Base-by-base conservation (phyloP, 2,329 filamentous ascomycete genomes). In the Diaporthe sp. region DNA sequence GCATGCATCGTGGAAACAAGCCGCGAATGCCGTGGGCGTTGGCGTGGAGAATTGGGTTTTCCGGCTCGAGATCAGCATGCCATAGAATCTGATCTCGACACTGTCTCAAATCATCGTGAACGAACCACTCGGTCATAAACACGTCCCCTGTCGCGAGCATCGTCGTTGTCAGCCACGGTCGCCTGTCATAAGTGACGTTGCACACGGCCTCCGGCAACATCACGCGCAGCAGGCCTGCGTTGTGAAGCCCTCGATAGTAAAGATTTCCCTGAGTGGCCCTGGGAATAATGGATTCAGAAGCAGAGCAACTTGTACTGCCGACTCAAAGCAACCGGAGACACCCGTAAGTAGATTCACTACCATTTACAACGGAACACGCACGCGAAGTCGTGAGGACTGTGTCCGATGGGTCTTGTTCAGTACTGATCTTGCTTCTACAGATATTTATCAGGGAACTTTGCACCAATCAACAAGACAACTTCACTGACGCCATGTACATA, bases 371-470 rank as follows among this genome's bases (percentile, higher is more conserved):
- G 28, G 19, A 12, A 25, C 8, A 19, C 9, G 2, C 5, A 5
- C 31, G 17, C 46, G 46, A 25, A 7, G 31, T 39, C 1, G n/a
- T 7, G 13, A 19, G 22, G 15, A 3, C 25, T 22, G 9, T 0
- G 4, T 17, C 5, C 9, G 9, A 49, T 12, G 42, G 34, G n/a
- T 22, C 22, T 12, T 6, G 19, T 31, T 42, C 15, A 42, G 65
- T 3, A 22, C 73, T 76, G 34, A 77, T 31, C 3, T 34, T 28
- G 19, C 44, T 22, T 13, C 65, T n/a, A 8, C 77, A 89, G 88
- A 28, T 93, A 93, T 78, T 86, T 94, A 1, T 86, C 88, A 8
- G 93, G 93, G 61, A 94, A 94, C 81, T 94, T 94, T 80, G 92
- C 92, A 0, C 92, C 93, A 0, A 89, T 94, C 2, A 87, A 90